Evolutionary conservation across 2,329 filamentous ascomycete genomes (phyloP), one percentile per base, ranked within the genome.

Genomic region (Setomelanomma holmii): DNA sequence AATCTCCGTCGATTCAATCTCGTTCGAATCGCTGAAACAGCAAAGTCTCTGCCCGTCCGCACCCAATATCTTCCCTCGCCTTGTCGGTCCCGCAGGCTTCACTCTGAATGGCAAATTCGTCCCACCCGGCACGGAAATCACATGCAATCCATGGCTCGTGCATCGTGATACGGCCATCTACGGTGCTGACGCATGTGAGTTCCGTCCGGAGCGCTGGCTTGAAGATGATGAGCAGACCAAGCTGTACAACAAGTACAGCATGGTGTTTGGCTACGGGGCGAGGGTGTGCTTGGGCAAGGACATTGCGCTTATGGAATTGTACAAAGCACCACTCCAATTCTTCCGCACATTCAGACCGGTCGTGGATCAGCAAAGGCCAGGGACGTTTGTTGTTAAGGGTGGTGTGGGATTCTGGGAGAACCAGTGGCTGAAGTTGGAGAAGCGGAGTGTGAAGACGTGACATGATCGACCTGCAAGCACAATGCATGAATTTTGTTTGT

Each of bases 251-350:
- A 80, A 79, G 66, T 80, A 80, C 48, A 79, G 75, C 51, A 76
- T 84, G 64, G 72, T 70, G 0, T 84, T 83, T 51, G 81, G 81
- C 0, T 81, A 81, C 65, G 82, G 82, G 0, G 63, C 78, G 0
- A 68, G 79, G 10, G 70, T 77, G 11, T 83, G 80, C 49, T 58
- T 83, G 38, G 81, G 82, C 0, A 77, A 75, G 51, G 75, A 81
- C 38, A 79, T 84, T 51, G 81, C 80, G 1, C 74, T 79, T 61
- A 81, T 83, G 79, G 81, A 84, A 68, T 58, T 83, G 45, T 82
- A 76, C 63, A 83, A 84, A 71, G 57, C 46, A 4, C 76, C 58
- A 7, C 35, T 64, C 14, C 57, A 78, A 59, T 79, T 81, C 56
- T 75, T 80, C 41, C 67, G 76, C 5, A 73, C 61, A 0, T 80